phyloP scores from a whole-genome alignment of 169 alveolate genomes.

The Perkinsus marinus region DNA sequence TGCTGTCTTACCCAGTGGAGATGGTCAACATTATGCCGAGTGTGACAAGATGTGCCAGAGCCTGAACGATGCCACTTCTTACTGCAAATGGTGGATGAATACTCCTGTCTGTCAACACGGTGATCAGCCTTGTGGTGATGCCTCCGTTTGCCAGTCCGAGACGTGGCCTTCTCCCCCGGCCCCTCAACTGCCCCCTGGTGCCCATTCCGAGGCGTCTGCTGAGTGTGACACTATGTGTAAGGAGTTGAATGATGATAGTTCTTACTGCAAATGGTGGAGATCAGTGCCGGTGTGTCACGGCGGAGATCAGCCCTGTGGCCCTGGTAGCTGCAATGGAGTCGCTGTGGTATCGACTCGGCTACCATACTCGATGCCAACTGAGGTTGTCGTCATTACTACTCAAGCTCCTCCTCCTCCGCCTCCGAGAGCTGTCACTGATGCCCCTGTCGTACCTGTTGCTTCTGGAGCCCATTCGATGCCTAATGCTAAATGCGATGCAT shows the following conservation, averaged over 20 bases:
- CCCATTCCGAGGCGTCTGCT: not conserved
- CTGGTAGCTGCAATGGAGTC: not conserved
- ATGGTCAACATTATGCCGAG: not conserved
- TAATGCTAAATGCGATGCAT: not conserved
- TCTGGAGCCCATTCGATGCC: not conserved
- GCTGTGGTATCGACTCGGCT: not conserved
- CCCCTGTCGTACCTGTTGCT: not conserved
- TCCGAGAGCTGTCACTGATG: not conserved
- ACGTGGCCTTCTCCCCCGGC: not conserved
- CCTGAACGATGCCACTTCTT: not conserved
- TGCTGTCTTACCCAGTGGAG: not conserved
- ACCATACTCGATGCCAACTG: not conserved
- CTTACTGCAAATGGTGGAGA: not conserved
- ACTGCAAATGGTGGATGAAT: not conserved
- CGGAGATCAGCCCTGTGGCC: not conserved
- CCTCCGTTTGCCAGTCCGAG: not conserved
- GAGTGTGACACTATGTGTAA: not conserved
- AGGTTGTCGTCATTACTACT: not conserved
- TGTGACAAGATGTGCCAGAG: not conserved
- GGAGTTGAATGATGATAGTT: not conserved
- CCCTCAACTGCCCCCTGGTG: not conserved
- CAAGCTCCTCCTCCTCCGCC: not conserved
- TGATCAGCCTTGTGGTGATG: not conserved
- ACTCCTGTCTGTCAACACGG: not conserved
- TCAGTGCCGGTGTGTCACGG: not conserved